phyloP scores from a whole-genome alignment of 2,329 filamentous ascomycete genomes.

The Septoria petroselini region DNA sequence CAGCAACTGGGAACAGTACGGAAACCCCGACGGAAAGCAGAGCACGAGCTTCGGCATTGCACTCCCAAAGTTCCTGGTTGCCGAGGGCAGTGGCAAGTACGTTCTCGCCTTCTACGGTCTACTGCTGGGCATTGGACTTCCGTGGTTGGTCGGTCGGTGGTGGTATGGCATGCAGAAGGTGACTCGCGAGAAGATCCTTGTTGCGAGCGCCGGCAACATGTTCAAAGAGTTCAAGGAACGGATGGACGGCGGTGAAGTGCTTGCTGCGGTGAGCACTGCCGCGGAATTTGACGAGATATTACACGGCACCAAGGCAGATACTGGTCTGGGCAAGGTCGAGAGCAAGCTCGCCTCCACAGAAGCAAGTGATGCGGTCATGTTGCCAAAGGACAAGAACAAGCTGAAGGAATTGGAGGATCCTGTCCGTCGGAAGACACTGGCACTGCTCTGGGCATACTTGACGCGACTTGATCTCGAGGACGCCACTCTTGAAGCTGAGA shows the following conservation, averaged over 20 bases:
- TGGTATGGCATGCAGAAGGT: conserved; percentile 95
- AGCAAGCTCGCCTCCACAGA: conserved; percentile 65
- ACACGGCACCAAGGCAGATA: conserved; percentile 73
- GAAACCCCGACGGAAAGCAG: conserved; percentile 96
- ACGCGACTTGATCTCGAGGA: conserved; percentile 84
- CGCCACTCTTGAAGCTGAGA: conserved; percentile 71
- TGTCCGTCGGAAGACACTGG: conserved; percentile 78
- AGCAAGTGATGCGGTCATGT: conserved; percentile 57
- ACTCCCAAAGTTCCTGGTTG: conserved; percentile 85
- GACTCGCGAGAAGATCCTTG: conserved; percentile 89
- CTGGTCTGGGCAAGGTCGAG: conserved; percentile 78
- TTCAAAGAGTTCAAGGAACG: conserved; percentile 90
- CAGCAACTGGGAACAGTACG: conserved; percentile 94
- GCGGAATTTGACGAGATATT: conserved; percentile 79
- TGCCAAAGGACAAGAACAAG: conserved; percentile 69
- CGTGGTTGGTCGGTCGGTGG: conserved; percentile 93
- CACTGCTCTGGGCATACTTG: conserved; percentile 91
- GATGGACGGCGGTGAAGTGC: conserved; percentile 74
- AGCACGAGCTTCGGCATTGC: conserved; percentile 97
- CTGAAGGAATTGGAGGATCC: conserved; percentile 78
- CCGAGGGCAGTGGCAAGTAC: conserved; percentile 93
- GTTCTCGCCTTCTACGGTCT: conserved; percentile 85
- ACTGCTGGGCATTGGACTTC: conserved; percentile 83
- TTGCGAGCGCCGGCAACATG: conserved; percentile 89
- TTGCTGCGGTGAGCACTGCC: conserved; percentile 77